Percentiles rank a stretch among this genome's conserved stretches.
Evolutionary conservation across 176 grass and related monocot species (phyloP).

Genomic region (Thalia dealbata): DNA sequence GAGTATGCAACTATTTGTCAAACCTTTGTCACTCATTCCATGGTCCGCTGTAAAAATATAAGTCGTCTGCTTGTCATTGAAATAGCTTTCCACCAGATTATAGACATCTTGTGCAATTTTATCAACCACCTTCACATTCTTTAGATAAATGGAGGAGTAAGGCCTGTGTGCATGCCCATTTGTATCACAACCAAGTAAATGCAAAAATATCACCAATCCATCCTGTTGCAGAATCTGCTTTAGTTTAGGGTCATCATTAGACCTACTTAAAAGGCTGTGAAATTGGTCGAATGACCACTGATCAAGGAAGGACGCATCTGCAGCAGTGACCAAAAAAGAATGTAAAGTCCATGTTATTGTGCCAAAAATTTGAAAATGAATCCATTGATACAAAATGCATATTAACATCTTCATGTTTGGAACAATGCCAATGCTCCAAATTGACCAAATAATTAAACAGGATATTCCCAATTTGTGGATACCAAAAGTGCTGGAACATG

Average conservation of each 20-base stretch:
- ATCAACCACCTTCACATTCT: constrained; percentile 95
- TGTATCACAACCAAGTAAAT: constrained; percentile 88
- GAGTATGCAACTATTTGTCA: neutral
- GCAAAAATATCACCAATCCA: constrained; percentile 89
- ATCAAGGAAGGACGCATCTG: constrained; percentile 98
- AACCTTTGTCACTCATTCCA: constrained; percentile 99
- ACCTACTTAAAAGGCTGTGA: constrained; percentile 77
- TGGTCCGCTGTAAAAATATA: constrained; percentile 94
- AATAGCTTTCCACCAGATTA: constrained; percentile 91
- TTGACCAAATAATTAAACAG: neutral
- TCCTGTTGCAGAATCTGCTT: constrained; percentile 64
- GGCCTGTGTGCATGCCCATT: constrained; percentile 88
- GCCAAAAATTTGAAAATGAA: neutral
- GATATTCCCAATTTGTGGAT: no score
- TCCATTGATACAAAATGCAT: neutral
- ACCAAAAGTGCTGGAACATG: neutral
- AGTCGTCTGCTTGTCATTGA: constrained; percentile 67
- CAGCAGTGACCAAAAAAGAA: constrained; percentile 3
- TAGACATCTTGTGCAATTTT: constrained; percentile 75
- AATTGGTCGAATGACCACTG: constrained; percentile 98
- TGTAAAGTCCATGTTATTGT: neutral
- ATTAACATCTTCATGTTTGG: neutral
- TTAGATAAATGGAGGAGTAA: constrained; percentile 89
- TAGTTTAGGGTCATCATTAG: constrained; percentile 50
- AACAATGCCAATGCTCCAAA: neutral